Evolutionary conservation across 192 early-diverging fungal genomes (phyloP).

Genomic region (Lunasporangiospora selenospora): DNA sequence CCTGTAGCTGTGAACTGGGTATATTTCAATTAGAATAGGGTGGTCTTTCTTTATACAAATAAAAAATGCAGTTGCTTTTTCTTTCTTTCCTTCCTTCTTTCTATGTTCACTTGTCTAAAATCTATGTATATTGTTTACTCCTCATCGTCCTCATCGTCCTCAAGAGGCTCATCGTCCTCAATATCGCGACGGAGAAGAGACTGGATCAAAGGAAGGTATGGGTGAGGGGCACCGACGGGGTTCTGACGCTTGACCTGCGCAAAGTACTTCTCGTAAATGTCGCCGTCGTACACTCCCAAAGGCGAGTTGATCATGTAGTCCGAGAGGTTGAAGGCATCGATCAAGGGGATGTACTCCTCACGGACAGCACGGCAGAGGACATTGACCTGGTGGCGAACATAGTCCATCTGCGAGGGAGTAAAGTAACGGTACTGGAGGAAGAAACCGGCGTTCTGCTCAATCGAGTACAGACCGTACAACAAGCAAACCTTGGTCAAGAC

Average conservation of each 20-base stretch:
- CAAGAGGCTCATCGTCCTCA: conserved; percentile 60
- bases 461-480: conserved; percentile 85
- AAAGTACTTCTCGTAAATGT: conserved; percentile 90
- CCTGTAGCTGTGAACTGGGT: no score
- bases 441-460: conserved; percentile 80
- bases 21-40: no score
- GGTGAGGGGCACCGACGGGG: conserved; percentile 61
- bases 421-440: conserved; percentile 91
- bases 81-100: no score
- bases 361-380: conserved; percentile 73
- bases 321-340: conserved; percentile 88
- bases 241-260: conserved; percentile 80
- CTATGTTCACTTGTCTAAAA: no score
- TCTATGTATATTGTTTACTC: no score
- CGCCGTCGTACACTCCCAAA: conserved; percentile 84
- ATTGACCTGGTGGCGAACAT: conserved; percentile 70
- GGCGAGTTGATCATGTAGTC: conserved; percentile 93
- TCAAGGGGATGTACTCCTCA: conserved; percentile 81
- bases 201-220: conserved; percentile 87
- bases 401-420: conserved; percentile 71
- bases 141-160: conserved; percentile 73
- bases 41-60: no score
- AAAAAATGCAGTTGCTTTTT: no score
- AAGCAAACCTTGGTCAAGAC: conserved; percentile 75
- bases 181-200: conserved; percentile 72